Evolutionary conservation across 768 basidiomycete genomes (phyloP), one percentile per base, ranked within the genome.

Genomic region (Boletus rubescentipes): DNA sequence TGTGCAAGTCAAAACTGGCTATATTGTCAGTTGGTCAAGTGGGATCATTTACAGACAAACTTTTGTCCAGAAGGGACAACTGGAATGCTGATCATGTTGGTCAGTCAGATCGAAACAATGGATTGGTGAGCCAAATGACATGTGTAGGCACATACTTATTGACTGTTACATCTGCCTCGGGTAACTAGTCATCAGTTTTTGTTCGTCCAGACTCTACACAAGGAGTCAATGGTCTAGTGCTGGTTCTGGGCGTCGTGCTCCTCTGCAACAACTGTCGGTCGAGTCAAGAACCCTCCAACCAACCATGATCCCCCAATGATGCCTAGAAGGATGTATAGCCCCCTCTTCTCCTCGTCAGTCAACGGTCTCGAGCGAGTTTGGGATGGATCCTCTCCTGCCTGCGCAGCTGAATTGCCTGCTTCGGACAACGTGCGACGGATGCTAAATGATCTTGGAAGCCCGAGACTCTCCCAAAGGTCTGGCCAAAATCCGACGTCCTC

Each of bases 301-400:
- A 79, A 46, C 72, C 79, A 79, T 1, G 81, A 82, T 5, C 78
- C 74, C 9, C 67, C 77, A 10, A 84, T 46, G 18, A 84, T 66
- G 36, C 80, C 79, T 15, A 77, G 67, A 18, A 86, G 62, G 14
- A 74, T 60, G 67, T 73, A 82, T n/a, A 78, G 56, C 2, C 84
- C 84, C 37, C 44, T 73, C 54, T 57, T 65, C 63, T 86, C 81
- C 37, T 80, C 76, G 10, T 56, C 54, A 53, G 76, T 75, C 43
- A 80, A 58, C 4, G 68, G 67, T 48, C 73, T 64, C 38, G 70
- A 71, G 31, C 61, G 61, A 53, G 47, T 45, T 29, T 50, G 53
- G 36, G 34, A 39, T 44, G 64, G 61, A 9, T 61, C 58, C 10
- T 59, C 47, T 35, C 50, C 48, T 49, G 60, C 57, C 10, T 55